Evolutionary conservation across 345 rosid genomes (phyloP), one percentile per base, ranked within the genome.

Genomic region (Streptanthus diversifolius): DNA sequence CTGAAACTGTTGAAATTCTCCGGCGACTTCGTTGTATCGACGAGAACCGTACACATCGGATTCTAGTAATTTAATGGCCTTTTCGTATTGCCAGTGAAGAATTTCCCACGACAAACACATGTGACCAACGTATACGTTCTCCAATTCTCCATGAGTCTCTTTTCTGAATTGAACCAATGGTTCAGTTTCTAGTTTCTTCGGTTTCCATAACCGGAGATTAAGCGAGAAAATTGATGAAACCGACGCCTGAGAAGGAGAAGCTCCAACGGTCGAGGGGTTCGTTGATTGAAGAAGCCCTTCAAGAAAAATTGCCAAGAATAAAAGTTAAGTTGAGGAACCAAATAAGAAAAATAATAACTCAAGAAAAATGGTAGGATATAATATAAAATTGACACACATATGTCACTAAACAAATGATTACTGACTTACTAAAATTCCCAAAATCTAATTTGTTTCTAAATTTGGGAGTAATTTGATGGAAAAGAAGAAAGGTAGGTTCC

Each of bases 81-180:
- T 95, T 30, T 83, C 86, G 32, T 90, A 95, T 78, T 95, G 95
- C 97, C 97, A 95, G 52, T 91, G 90, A 53, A 95, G 99, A 53
- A 91, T 86, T 70, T 95, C 99, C 99, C 99, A 95, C 0, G 99
- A 87, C 36, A 95, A 91, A 84, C 99, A 95, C 84, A 91, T 53
- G 51, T 95, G 99, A 52, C 97, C 99, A n/a, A 91, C 97, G 60
- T 95, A 95, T 3, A 91, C 95, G 25, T 78, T 78, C 75, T 95
- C 99, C 52, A 91, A 63, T 67, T 88, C 99, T 1, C 86, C 59
- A 45, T 86, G 84, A 65, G 88, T 72, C 67, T 95, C 97, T 62
- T 74, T 78, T 8, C 82, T 63, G 73, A 87, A 89, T 78, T 79
- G 84, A 75, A 30, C 63, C 78, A 78, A 80, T 18, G 95, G 96